Base-by-base conservation (phyloP, 805 yeast genomes). In the Candida vaughaniae region DNA sequence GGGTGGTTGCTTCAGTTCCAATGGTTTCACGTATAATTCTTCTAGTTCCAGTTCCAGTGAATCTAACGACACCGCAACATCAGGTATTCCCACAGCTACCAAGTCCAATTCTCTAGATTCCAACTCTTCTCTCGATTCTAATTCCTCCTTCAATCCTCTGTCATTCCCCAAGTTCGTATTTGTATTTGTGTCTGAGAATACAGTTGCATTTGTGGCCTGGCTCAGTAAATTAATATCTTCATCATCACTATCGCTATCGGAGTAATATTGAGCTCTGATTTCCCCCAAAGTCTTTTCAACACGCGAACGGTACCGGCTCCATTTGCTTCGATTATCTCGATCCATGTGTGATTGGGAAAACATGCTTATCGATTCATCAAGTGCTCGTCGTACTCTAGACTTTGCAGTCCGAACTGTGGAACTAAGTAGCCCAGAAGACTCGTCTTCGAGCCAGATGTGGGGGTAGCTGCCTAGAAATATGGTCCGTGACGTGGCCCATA, bases 381-480 rank as follows among this genome's bases (percentile, higher is more conserved):
- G 35, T 22, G 39, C 45, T 16, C 36, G 31, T 33, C 42, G 39
- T n/a, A 46, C 44, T 19, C 38, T 38, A 14, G 36, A 25, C 33
- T 47, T 49, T 6, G 48, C 51, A 17, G 29, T 14, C 17, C 27
- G 35, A 5, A 42, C 19, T 7, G 52, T 41, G 3, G 48, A 34
- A 22, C 43, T 44, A 19, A 60, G 18, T n/a, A 60, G 16, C 6
- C 54, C 51, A n/a, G 48, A 48, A 16, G 46, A 54, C 11, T 58
- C 59, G 30, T 72, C 71, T 14, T 58, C 44, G 12, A 63, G 51
- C 88, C 87, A 84, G 9, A 71, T 53, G 16, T 59, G 56, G 0
- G 90, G 91, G 2, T 80, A 53, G 0, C 70, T 64, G 0, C 91
- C 91, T 4, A 85, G 46, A 6, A 82, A 58, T 0, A 74, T 56